These are phyloP conservation scores for Mortierella sp. DNA, from an alignment of 371 early-diverging fungal species.

Conservation along the genomic window DNA sequence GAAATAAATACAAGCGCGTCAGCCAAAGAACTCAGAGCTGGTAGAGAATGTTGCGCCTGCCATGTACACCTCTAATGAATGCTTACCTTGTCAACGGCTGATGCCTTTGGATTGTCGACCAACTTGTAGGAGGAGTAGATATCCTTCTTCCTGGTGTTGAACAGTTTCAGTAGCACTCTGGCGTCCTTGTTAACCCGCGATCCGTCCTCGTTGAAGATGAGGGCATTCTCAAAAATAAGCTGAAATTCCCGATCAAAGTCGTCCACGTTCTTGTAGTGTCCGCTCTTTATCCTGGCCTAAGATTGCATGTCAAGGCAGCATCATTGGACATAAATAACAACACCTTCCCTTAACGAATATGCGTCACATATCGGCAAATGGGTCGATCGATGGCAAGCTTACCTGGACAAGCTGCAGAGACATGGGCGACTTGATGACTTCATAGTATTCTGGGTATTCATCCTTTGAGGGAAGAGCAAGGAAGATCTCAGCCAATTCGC, in stretches of 20 bases:
- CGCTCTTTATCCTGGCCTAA: constrained; percentile 66
- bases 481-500: constrained; percentile 76
- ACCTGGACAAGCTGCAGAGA: constrained; percentile 79
- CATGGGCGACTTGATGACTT: constrained; percentile 88
- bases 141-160: constrained; percentile 52
- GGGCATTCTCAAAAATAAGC: constrained; percentile 82
- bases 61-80: too few relatives aligned
- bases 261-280: constrained; percentile 69
- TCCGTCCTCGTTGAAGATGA: constrained; percentile 79
- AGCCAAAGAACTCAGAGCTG: not conserved
- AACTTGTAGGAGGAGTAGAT: constrained; percentile 57
- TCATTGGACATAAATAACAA: not conserved
- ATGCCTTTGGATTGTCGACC: constrained; percentile 54
- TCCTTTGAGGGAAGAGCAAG: constrained; percentile 80
- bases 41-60: not conserved
- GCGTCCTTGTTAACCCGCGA: constrained; percentile 82
- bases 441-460: constrained; percentile 93
- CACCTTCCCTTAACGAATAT: constrained; percentile 13
- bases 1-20: not conserved
- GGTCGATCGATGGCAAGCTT: not conserved
- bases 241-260: constrained; percentile 78
- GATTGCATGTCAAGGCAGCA: not conserved
- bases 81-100: constrained; percentile 36
- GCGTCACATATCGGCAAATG: not conserved
- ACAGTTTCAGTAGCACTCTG: constrained; percentile 63